These are phyloP conservation scores for Penicillium sp. DNA, from an alignment of 2,329 filamentous ascomycete genomes.

Conservation along the genomic window DNA sequence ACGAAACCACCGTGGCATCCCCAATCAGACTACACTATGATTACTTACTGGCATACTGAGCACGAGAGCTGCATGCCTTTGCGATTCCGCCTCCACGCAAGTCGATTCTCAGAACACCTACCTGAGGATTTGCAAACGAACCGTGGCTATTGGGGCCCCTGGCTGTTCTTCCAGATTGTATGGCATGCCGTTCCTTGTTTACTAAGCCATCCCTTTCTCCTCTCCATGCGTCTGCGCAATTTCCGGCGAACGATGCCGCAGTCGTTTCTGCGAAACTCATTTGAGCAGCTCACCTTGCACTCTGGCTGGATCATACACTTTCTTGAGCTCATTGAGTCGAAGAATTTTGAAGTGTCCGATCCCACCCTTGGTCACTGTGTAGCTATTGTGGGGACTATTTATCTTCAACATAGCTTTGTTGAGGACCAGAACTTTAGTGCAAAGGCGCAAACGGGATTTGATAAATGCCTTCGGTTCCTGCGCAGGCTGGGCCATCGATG, in stretches of 20 bases:
- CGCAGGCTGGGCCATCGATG: conserved; percentile 41
- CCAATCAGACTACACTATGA: conserved; percentile 55
- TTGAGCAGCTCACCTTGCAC: conserved; percentile 54
- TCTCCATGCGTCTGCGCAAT: conserved; percentile 55
- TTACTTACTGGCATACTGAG: conserved; percentile 55
- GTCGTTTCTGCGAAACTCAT: conserved; percentile 57
- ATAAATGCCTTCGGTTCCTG: conserved; percentile 50
- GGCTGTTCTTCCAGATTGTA: conserved; percentile 55
- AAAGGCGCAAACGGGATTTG: conserved; percentile 47
- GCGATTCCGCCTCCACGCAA: conserved; percentile 55
- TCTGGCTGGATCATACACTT: conserved; percentile 57
- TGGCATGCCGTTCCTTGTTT: conserved; percentile 57
- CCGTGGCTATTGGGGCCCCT: conserved; percentile 57
- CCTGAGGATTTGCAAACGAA: conserved; percentile 46
- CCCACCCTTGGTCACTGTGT: conserved; percentile 54
- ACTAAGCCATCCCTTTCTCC: conserved; percentile 57
- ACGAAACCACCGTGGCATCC: conserved; percentile 51
- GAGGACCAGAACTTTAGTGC: conserved; percentile 39
- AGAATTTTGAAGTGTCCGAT: conserved; percentile 52
- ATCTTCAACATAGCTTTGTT: conserved; percentile 58
- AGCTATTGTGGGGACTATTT: conserved; percentile 57
- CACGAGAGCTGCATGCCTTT: conserved; percentile 56
- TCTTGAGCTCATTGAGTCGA: conserved; percentile 49
- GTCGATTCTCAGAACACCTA: conserved; percentile 50
- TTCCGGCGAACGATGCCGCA: conserved; percentile 58